Base-by-base conservation (phyloP, 2,329 filamentous ascomycete species). In the Trichoderma koningiopsis region DNA sequence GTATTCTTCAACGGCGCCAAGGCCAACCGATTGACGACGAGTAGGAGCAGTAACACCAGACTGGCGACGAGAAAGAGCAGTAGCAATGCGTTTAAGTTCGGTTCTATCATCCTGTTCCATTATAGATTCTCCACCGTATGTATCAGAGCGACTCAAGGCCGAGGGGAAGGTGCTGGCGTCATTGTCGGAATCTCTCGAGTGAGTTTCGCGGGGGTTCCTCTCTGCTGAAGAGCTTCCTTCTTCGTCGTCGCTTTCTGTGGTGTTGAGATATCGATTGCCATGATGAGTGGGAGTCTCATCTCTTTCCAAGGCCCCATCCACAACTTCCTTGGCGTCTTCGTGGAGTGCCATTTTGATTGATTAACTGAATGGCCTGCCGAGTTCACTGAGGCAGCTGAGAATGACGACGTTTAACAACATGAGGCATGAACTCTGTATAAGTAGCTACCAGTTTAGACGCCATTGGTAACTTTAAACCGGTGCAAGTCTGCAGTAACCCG, bases 21-120 rank as follows among this genome's bases (percentile, higher is more conserved):
- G 74, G 0, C 73, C 70, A 43, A 71, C 61, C 5, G 61, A 71
- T 1, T 62, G 66, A 10, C 53, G 64, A 43, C 64, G 64, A 67
- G 40, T 6, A 13, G 64, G 64, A 0, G 70, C 62, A 1, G 72
- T 72, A 14, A 73, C 72, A 40, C 71, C 72, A 7, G 77, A 78
- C 19, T 76, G 77, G 5, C 78, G 77, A 0, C 76, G 79, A 0
- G 80, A 82, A 0, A 83, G 76, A 1, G 74, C 77, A 0, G 81
- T 82, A 1, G 81, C 82, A 47, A 83, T 79, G 4, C 76, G 75
- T 24, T 80, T 77, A 16, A 83, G 75, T 68, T 83, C 81, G 2
- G 71, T 73, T n/a, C 76, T 75, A 59, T 80, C 79, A 24, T 73
- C 72, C 24, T 77, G 75, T 4, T 79, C 78, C 37, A 82, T 75